Percentiles rank a stretch among this genome's conserved stretches.
Conservation (phyloP, 345 rosid genomes). For the Streptanthus diversifolius region DNA sequence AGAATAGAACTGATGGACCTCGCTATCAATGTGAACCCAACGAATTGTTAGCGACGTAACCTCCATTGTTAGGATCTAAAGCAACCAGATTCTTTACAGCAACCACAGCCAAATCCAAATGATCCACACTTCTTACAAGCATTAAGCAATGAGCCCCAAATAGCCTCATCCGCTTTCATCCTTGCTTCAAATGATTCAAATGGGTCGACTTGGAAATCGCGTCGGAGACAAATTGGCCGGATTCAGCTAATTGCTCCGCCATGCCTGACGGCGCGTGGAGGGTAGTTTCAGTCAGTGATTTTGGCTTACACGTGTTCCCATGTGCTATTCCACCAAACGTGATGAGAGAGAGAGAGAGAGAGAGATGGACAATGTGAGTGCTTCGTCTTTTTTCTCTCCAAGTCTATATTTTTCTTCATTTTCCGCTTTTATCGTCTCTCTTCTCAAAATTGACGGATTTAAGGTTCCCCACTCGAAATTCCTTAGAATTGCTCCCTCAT, state of each 20-base stretch:
- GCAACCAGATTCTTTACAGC: slow-evolving; percentile 61
- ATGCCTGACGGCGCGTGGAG: slow-evolving; percentile 30
- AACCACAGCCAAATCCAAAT: slow-evolving; percentile 56
- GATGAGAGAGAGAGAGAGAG: not conserved
- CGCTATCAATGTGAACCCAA: slow-evolving; percentile 69
- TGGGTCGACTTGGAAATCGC: slow-evolving; percentile 47
- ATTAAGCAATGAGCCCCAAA: slow-evolving; percentile 84
- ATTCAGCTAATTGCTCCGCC: slow-evolving; percentile 11
- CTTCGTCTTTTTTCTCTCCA: slow-evolving; percentile 39
- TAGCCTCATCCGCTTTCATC: slow-evolving; percentile 70
- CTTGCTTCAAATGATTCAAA: slow-evolving; percentile 66
- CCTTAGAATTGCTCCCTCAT: slow-evolving; percentile 5
- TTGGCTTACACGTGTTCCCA: slow-evolving; percentile 36
- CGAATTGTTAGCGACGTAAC: slow-evolving; percentile 66
- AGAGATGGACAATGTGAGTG: slow-evolving; percentile 12
- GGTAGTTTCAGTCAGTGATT: not conserved
- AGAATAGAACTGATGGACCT: slow-evolving; percentile 66
- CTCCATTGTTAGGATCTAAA: slow-evolving; percentile 63
- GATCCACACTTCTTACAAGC: slow-evolving; percentile 64
- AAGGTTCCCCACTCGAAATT: slow-evolving; percentile 13
- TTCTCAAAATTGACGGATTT: slow-evolving; percentile 23
- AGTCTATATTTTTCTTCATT: slow-evolving; percentile 27
- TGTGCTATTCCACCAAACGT: slow-evolving; percentile 33
- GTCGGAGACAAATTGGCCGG: slow-evolving; percentile 21
- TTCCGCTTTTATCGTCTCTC: slow-evolving; percentile 26